A percentile compares a stretch with the other conserved stretches of the same genome.
These are phyloP conservation scores for Sporothrix brasiliensis DNA, from an alignment of 2,329 filamentous ascomycete genomes.

Conservation along the genomic window DNA sequence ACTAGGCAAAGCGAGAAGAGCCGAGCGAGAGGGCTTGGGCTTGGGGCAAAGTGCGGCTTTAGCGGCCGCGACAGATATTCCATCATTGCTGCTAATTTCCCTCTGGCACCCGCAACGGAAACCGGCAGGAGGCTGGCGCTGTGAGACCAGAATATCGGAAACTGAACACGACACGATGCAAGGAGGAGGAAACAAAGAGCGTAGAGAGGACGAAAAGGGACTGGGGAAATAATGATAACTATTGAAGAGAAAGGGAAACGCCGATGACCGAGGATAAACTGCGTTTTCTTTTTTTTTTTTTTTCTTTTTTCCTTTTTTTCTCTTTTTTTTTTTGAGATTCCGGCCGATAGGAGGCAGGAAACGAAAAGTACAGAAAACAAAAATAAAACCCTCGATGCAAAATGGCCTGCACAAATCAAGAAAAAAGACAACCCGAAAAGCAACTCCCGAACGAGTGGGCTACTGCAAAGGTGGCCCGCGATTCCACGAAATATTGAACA, in stretches of 20 bases:
- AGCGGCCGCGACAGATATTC: constrained; percentile 26
- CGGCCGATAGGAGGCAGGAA: background rate
- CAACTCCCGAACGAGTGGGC: constrained; percentile 9
- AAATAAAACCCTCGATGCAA: background rate
- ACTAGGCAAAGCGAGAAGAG: background rate
- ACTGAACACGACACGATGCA: constrained; percentile 6
- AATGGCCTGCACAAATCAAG: background rate
- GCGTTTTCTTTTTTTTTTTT: background rate
- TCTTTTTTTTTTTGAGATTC: background rate
- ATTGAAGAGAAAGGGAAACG: background rate
- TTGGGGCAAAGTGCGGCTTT: constrained; percentile 25
- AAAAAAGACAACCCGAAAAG: background rate
- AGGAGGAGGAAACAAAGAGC: background rate
- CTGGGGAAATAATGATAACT: background rate
- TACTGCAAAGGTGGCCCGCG: constrained; percentile 11
- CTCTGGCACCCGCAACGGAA: constrained; percentile 15
- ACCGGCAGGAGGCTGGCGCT: background rate
- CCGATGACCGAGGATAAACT: constrained; percentile 22
- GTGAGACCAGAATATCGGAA: background rate
- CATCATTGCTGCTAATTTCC: constrained; percentile 22
- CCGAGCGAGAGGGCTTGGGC: constrained; percentile 2
- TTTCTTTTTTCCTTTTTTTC: background rate
- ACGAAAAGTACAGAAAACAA: background rate
- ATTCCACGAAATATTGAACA: background rate
- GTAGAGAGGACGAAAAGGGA: background rate